These are phyloP conservation scores for Casuarina equisetifolia DNA, from an alignment of 306 rosid species.

Conservation along the genomic window DNA sequence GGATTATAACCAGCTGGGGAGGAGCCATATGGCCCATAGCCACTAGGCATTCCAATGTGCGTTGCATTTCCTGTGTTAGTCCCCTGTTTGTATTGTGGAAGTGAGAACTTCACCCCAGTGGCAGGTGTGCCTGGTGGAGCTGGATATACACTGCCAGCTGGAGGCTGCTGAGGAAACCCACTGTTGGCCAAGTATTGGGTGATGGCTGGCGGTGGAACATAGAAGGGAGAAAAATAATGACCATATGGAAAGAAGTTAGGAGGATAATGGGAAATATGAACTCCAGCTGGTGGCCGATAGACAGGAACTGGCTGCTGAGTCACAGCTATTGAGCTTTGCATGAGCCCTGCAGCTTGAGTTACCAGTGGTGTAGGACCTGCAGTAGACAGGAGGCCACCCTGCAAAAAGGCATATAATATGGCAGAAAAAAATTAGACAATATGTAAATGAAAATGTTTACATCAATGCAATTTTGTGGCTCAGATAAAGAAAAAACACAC, in stretches of 20 bases:
- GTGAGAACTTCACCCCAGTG: slow-evolving; percentile 79
- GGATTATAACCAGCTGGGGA: slow-evolving; percentile 78
- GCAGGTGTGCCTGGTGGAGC: slow-evolving; percentile 67
- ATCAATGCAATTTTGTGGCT: not conserved
- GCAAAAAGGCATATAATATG: slow-evolving; percentile 33
- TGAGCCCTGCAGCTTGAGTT: slow-evolving; percentile 83
- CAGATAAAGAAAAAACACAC: not conserved
- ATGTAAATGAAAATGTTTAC: not conserved
- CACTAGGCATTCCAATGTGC: slow-evolving; percentile 74
- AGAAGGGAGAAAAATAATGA: slow-evolving; percentile 80
- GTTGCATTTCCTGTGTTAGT: slow-evolving; percentile 67
- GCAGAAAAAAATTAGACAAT: slow-evolving; percentile 18
- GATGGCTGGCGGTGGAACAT: slow-evolving; percentile 79
- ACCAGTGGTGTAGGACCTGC: slow-evolving; percentile 70
- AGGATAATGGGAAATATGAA: slow-evolving; percentile 85
- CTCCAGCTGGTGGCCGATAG: slow-evolving; percentile 78
- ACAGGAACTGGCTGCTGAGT: slow-evolving; percentile 90
- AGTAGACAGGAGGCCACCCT: slow-evolving; percentile 82
- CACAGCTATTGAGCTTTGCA: slow-evolving; percentile 85
- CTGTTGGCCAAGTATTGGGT: slow-evolving; percentile 92
- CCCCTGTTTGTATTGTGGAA: slow-evolving; percentile 84
- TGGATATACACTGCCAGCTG: slow-evolving; percentile 73
- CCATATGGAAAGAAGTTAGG: slow-evolving; percentile 86
- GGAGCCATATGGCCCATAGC: slow-evolving; percentile 86
- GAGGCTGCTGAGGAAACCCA: slow-evolving; percentile 89